These are phyloP conservation scores for Elaeagnus macrophylla DNA, from an alignment of 306 rosid genomes.

Conservation along the genomic window DNA sequence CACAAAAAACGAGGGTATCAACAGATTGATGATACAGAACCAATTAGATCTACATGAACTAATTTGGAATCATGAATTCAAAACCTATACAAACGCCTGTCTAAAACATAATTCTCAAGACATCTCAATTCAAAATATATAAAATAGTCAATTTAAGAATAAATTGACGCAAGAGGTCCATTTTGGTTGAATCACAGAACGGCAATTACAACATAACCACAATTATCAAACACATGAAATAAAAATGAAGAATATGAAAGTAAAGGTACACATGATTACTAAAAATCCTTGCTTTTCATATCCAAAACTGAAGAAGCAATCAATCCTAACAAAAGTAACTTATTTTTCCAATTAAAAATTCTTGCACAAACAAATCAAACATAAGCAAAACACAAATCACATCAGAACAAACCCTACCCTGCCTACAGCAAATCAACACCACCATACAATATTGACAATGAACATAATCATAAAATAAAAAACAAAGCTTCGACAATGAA, in stretches of 20 bases:
- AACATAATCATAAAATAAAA: background rate
- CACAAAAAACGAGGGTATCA: background rate
- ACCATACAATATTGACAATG: background rate
- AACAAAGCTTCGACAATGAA: conserved; percentile 1
- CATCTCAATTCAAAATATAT: background rate
- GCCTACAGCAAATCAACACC: background rate
- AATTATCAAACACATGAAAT: background rate
- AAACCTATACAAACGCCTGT: no score
- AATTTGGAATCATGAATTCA: no score
- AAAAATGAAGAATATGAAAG: background rate
- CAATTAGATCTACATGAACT: no score
- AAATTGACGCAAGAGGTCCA: background rate
- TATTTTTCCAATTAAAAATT: background rate
- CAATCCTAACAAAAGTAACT: background rate
- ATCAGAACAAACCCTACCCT: background rate
- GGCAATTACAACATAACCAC: background rate
- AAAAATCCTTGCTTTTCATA: background rate
- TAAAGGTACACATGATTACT: background rate
- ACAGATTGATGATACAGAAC: background rate
- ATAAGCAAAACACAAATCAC: background rate
- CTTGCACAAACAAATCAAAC: background rate
- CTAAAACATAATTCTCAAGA: no score
- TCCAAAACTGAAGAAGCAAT: background rate
- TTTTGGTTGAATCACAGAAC: background rate
- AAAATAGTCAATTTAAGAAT: background rate